Evolutionary conservation across 352 stramenopile species (phyloP), one percentile per base, ranked within the genome.

Genomic region (Globisporangium apiculatum): DNA sequence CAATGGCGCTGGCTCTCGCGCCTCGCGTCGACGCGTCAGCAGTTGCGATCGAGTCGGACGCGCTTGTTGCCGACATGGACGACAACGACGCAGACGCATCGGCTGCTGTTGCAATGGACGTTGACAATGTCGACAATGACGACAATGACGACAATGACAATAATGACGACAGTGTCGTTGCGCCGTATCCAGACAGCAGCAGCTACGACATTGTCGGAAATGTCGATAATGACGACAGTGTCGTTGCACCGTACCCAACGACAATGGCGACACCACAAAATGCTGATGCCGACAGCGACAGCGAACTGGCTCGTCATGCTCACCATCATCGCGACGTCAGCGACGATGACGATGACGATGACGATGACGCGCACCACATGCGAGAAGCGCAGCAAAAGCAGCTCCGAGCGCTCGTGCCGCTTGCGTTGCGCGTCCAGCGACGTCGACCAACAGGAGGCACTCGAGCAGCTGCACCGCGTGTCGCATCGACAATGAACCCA

Each of bases 351-450:
- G 36, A 53, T 48, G 43, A 55, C 7, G 36, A 51, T 9, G 35
- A 11, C 5, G 31, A 14, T 24, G 62, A 71, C 15, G 64, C 74
- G 11, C 63, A 75, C 15, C 59, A 77, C 12, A 66, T 67, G 9
- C 60, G 57, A 9, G 69, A 71, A 51, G 75, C 79, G 55, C 66
- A 72, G 49, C 75, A 68, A 41, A 65, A 62, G 31, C 67, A 74
- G 36, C 57, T 90, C 47, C 72, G 77, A 0, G 83, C 79, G 38
- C 72, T 90, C 12, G 66, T 90, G 7, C 79, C 79, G 5, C 68
- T 86, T 5, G 69, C 79, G 2, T 56, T 89, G n/a, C 79, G 79
- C 12, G 67, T 85, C 4, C 79, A 86, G 45, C 75, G 76, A 41
- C 68, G 66, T 49, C 12, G 58, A 43, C n/a, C 65, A 45, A 62